Conservation (phyloP, 805 yeast genomes). For the Ogataea methanolica region DNA sequence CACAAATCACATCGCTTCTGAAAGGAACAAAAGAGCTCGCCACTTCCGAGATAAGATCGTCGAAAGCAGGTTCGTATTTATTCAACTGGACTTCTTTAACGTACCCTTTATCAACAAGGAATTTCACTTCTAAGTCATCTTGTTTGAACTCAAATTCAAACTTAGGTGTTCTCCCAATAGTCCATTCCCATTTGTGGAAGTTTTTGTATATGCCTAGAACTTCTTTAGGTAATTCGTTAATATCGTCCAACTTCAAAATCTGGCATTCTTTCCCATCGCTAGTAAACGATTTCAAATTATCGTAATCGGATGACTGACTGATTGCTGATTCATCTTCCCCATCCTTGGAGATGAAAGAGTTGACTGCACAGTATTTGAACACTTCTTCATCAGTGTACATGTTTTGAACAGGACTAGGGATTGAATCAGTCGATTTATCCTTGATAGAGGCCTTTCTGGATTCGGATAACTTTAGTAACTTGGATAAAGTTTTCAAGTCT, state of each 20-base stretch:
- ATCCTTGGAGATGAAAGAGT: constrained; percentile 33
- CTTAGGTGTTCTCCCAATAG: constrained; percentile 68
- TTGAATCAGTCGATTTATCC: constrained; percentile 56
- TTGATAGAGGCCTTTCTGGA: constrained; percentile 16
- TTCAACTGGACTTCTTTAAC: constrained; percentile 11
- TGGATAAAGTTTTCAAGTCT: constrained; percentile 51
- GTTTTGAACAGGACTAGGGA: constrained; percentile 75
- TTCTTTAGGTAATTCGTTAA: constrained; percentile 30
- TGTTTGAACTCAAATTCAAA: constrained; percentile 50
- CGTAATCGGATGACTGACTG: constrained; percentile 3
- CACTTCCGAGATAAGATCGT: constrained; percentile 6
- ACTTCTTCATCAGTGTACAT: constrained; percentile 40
- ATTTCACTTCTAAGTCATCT: constrained; percentile 26
- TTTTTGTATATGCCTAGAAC: constrained; percentile 36
- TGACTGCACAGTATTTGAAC: constrained; percentile 41
- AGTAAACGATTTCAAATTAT: constrained; percentile 10
- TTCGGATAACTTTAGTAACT: constrained; percentile 41
- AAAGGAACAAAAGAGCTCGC: constrained; percentile 12
- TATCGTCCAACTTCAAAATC: constrained; percentile 22
- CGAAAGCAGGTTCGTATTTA: constrained; percentile 12
- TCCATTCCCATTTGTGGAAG: constrained; percentile 67
- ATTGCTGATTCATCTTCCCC: constrained; percentile 5
- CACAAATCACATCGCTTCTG: constrained; percentile 13
- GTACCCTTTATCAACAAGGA: constrained; percentile 49
- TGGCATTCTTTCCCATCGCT: constrained; percentile 11